These are phyloP conservation scores for Pelargonium australe DNA, from an alignment of 441 rosid genomes.

Conservation along the genomic window DNA sequence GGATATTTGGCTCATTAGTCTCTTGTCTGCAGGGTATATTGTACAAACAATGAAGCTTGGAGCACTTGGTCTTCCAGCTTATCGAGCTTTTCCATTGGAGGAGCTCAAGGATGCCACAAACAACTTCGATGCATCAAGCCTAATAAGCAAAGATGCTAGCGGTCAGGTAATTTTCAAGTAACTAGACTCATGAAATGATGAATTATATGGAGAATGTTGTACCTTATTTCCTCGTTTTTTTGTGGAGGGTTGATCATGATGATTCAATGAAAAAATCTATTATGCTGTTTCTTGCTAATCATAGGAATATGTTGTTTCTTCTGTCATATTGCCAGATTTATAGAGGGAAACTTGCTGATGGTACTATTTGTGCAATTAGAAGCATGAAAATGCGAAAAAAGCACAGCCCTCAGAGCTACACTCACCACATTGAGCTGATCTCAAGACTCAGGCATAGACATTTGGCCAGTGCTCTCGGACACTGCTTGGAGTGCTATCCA, in stretches of 20 bases:
- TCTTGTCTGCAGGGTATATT: conserved; percentile 38
- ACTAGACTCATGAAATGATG: too few species aligned
- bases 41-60: conserved; percentile 66
- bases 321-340: conserved; percentile 31
- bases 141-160: conserved; percentile 27
- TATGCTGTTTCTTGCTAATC: neutral
- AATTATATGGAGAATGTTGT: neutral
- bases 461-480: conserved; percentile 58
- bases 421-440: conserved; percentile 39
- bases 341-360: conserved; percentile 39
- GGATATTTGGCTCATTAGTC: neutral
- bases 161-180: conserved; percentile 27
- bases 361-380: conserved; percentile 35
- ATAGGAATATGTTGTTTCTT: neutral
- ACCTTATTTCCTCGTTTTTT: neutral
- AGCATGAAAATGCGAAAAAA: conserved; percentile 36
- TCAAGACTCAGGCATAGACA: conserved; percentile 52
- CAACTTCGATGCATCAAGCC: conserved; percentile 31
- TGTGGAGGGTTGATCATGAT: neutral
- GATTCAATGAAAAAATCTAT: neutral
- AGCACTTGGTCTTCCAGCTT: conserved; percentile 38
- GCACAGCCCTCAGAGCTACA: conserved; percentile 29
- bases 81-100: conserved; percentile 49
- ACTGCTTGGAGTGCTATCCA: conserved; percentile 38
- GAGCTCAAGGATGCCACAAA: conserved; percentile 53